Base-by-base conservation (phyloP, 208 protist genomes). In the Porcisia hertigi region DNA sequence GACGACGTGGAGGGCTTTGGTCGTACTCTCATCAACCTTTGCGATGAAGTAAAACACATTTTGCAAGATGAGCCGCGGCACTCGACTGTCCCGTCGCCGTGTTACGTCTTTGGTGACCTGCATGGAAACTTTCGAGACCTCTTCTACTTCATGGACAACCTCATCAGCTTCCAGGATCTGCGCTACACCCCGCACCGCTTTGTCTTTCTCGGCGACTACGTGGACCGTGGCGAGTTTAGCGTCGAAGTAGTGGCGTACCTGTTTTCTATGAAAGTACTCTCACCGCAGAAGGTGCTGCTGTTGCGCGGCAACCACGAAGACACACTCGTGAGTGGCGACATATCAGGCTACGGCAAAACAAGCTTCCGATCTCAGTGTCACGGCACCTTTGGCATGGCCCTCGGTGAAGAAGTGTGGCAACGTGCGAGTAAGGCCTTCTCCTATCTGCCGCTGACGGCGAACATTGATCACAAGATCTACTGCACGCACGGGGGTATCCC, bases 191-290 rank as follows among this genome's bases (percentile, higher is more conserved):
- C 95, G 58, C 90, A 96, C 73, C 88, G 90, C 20, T 99, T 99
- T 77, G 84, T 99, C 30, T 99, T 99, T 75, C 91, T 99, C n/a
- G 99, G 95, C 52, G 98, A 99, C 87, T 99, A 99, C 87, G 98
- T 99, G 18, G 99, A 99, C 82, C 95, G 98, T 70, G 98, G 98
- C 30, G 90, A 94, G 74, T 96, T 96, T 76, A 93, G 91, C 75
- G 93, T 98, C 25, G 94, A 98, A 78, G 92, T 96, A n/a, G 77
- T 98, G 14, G 92, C 92, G n/a, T 94, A 96, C 73, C 83, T 98
- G 18, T 95, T 98, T 73, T 84, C 94, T 18, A 94, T 98, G 86
- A 98, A 98, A 83, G 90, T 97, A 43, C 80, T 98, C 18, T 88
- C 91, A 43, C 96, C 96, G 30, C 82, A 91, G 45, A 98, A 97